A percentile compares a stretch with the other conserved stretches of the same genome.
Conservation (phyloP, 2,329 filamentous ascomycete species). For the Helminthosporium solani region DNA sequence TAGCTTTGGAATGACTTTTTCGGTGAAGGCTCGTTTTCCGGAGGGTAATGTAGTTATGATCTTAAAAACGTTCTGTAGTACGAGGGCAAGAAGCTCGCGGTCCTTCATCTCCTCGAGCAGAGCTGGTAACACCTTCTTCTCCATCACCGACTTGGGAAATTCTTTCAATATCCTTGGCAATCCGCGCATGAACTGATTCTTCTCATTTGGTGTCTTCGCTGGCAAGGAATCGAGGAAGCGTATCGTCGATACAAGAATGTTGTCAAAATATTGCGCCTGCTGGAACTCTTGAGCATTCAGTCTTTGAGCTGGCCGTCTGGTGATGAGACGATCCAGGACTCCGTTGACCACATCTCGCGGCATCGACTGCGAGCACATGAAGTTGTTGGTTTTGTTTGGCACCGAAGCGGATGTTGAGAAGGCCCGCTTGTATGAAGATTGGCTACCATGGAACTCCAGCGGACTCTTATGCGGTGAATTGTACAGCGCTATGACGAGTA, state of each 20-base stretch:
- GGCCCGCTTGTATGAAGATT: constrained; percentile 80
- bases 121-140: constrained; percentile 89
- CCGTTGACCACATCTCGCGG: constrained; percentile 74
- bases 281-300: constrained; percentile 90
- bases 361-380: constrained; percentile 74
- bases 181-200: constrained; percentile 86
- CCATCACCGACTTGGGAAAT: constrained; percentile 89
- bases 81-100: constrained; percentile 76
- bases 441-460: constrained; percentile 75
- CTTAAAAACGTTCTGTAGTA: constrained; percentile 89
- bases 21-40: constrained; percentile 75
- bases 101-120: constrained; percentile 94
- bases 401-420: constrained; percentile 77
- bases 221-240: constrained; percentile 90
- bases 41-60: constrained; percentile 75
- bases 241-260: constrained; percentile 92
- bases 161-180: constrained; percentile 83
- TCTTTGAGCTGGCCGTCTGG: constrained; percentile 80
- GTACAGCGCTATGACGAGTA: constrained; percentile 86
- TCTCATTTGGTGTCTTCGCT: constrained; percentile 87
- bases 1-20: constrained; percentile 80
- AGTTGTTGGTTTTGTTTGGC: constrained; percentile 80
- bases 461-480: constrained; percentile 92
- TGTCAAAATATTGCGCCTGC: constrained; percentile 94
- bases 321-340: constrained; percentile 83